These are phyloP conservation scores for Pythium rhizo-oryzae DNA, from an alignment of 352 stramenopile genomes.

Conservation along the genomic window DNA sequence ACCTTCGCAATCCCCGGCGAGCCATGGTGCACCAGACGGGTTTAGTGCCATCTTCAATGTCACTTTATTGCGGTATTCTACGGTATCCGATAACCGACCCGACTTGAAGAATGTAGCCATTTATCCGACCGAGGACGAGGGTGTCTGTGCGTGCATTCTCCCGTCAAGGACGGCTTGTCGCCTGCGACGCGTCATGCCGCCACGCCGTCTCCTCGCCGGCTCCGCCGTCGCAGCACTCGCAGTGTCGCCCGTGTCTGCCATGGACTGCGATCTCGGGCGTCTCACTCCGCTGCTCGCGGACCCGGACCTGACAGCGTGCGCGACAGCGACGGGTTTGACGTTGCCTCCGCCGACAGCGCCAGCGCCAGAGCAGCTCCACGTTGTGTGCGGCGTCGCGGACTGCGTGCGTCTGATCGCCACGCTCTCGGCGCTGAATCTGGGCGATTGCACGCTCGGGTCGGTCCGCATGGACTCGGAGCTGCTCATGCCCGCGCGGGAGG, in stretches of 20 bases:
- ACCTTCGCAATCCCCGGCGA: no score
- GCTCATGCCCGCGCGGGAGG: conserved; percentile 18
- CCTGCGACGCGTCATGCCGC: no score
- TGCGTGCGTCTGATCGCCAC: conserved; percentile 14
- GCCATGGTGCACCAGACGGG: no score
- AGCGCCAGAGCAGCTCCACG: background rate
- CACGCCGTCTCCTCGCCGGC: background rate
- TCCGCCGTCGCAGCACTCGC: background rate
- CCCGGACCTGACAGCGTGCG: conserved; percentile 5
- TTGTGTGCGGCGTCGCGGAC: background rate
- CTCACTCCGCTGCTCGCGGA: conserved; percentile 5
- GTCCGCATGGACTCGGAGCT: conserved; percentile 30
- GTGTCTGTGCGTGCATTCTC: no score
- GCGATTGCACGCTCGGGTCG: conserved; percentile 31
- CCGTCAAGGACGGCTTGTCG: no score
- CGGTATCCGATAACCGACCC: no score
- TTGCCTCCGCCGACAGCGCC: conserved; percentile 14
- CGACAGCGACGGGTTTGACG: conserved; percentile 1
- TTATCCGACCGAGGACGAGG: no score
- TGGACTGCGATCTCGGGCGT: background rate
- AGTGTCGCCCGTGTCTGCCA: no score
- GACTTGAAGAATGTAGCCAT: no score
- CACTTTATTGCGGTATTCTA: background rate
- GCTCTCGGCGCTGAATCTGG: conserved; percentile 26
- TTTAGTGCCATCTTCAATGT: conserved; percentile 1